These are phyloP conservation scores for Ustilago sp. DNA, from an alignment of 1,284 basidiomycete species.

Conservation along the genomic window DNA sequence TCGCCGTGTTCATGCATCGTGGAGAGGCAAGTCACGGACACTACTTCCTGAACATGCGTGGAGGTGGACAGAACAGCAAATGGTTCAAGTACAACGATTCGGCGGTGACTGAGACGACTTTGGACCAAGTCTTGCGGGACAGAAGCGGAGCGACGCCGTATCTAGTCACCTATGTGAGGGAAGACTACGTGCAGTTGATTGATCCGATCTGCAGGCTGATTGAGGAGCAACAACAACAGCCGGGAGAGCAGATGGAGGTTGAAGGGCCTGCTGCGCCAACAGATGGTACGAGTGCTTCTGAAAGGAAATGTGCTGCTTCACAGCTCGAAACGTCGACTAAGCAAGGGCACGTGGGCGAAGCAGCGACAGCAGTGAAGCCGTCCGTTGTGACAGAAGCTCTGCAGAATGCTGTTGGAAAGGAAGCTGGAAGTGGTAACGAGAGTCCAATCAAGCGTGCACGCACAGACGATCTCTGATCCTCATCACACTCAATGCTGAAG, in stretches of 20 bases:
- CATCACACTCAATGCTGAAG: not conserved
- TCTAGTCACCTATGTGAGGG: constrained; percentile 65
- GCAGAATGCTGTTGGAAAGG: not conserved
- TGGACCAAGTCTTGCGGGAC: constrained; percentile 59
- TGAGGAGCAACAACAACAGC: constrained; percentile 9
- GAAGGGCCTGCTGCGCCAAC: not conserved
- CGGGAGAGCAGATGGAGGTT: constrained; percentile 16
- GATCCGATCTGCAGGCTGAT: constrained; percentile 44
- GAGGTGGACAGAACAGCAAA: constrained; percentile 12
- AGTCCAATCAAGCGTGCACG: constrained; percentile 47
- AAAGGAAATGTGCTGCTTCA: not conserved
- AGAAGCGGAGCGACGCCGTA: constrained; percentile 67
- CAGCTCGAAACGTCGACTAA: not conserved
- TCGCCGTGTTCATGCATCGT: constrained; percentile 95
- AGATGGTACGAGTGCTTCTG: not conserved
- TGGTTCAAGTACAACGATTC: constrained; percentile 68
- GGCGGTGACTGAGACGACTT: constrained; percentile 36
- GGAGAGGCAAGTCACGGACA: constrained; percentile 68
- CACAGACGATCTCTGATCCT: constrained; percentile 26
- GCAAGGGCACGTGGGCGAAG: not conserved
- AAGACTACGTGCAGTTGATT: constrained; percentile 39
- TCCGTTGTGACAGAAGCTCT: constrained; percentile 8
- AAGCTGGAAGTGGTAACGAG: constrained; percentile 20
- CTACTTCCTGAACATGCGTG: constrained; percentile 65
- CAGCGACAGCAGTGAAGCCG: constrained; percentile 4